Base-by-base conservation (phyloP, 225 moss, liverwort and hornwort genomes). In the Ulota crispa region DNA sequence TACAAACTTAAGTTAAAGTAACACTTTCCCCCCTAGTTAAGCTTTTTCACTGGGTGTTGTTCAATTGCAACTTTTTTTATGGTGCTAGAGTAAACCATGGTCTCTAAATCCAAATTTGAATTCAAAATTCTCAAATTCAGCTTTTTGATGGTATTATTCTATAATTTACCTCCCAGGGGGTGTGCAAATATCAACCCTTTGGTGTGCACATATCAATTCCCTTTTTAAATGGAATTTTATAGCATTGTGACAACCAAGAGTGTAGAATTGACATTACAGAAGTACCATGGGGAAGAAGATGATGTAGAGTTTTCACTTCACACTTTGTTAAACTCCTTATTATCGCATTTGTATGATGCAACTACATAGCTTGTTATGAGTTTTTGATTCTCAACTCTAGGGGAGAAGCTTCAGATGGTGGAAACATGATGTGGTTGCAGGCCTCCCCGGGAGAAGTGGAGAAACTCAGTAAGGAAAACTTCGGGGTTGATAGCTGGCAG, bases 401-500 rank as follows among this genome's bases (percentile, higher is more conserved):
- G 34, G 59, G 21, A 59, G 37, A 36, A 64, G 8, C 31, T 59
- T 81, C 47, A 39, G 72, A 31, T 80, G 53, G 60, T 65, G 52
- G 76, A 39, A 41, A 39, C 37, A 26, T 86, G 78, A 72, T 21
- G 82, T 87, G 82, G 74, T 61, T 70, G 75, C 78, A 79, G 80
- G 65, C 68, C 24, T 83, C 78, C 56, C 85, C 85, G 64, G 76
- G 81, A 72, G 79, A 75, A 69, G 59, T 83, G 64, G 82, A 78
- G 86, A 87, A 85, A 60, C 83, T 86, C 3, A 72, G 68, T 18
- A 91, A 88, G 81, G 86, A 87, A n/a, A 75, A 86, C 36, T 85
- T 83, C 37, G 88, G 70, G 54, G 76, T 73, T 72, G 85, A 81
- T 68, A 87, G 85, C 78, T 91, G 89, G 91, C 89, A 87, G 85